phyloP scores from a whole-genome alignment of 225 moss, liverwort and hornwort genomes.

The Thuidium tamariscinum region DNA sequence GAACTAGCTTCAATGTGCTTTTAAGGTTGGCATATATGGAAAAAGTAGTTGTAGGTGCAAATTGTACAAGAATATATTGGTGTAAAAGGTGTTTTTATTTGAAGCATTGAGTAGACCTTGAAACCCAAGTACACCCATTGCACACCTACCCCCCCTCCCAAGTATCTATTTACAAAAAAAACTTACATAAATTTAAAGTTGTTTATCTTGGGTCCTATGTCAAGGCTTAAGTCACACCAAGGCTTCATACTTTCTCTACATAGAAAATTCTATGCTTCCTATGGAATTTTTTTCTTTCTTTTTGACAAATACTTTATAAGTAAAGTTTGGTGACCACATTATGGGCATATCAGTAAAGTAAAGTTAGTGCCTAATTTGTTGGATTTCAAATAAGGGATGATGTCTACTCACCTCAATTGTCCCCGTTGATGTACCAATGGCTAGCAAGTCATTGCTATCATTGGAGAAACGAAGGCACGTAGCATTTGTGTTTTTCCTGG shows the following conservation, averaged over 20 bases:
- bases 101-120: fast-evolving
- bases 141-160: fast-evolving
- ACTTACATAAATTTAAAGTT: background rate
- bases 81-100: background rate
- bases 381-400: background rate
- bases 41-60: fast-evolving
- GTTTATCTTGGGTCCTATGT: background rate
- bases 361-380: background rate
- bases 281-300: no score
- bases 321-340: background rate
- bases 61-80: no score
- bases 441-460: slow-evolving; percentile 23
- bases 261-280: no score
- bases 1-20: background rate
- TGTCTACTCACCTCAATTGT: slow-evolving; percentile 8
- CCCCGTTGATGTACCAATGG: slow-evolving; percentile 21
- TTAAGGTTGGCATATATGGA: background rate
- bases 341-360: background rate
- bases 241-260: fast-evolving
- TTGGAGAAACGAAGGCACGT: slow-evolving; percentile 6
- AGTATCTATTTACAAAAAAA: fast-evolving
- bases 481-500: slow-evolving; percentile 9
- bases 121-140: fast-evolving
- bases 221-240: background rate
- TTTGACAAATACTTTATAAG: background rate